phyloP scores from a whole-genome alignment of 495 filamentous ascomycete species.

The Lasiosphaeria miniovina region DNA sequence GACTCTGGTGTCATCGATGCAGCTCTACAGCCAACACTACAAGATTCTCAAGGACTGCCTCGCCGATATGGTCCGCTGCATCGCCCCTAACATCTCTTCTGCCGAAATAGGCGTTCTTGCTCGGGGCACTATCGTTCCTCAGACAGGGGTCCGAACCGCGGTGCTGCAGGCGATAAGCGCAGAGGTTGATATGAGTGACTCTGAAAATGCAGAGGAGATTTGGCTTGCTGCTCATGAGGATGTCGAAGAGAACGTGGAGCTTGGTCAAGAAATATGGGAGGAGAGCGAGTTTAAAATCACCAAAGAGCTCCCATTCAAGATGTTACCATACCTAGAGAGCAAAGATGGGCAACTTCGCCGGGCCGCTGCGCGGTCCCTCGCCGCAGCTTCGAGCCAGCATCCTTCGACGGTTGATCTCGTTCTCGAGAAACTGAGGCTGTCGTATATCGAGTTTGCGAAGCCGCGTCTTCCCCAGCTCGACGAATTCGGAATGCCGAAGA shows the following conservation, averaged over 20 bases:
- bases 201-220: slow-evolving; percentile 81
- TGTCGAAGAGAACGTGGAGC: slow-evolving; percentile 78
- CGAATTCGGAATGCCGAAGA: slow-evolving; percentile 88
- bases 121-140: slow-evolving; percentile 70
- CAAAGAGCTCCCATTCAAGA: slow-evolving; percentile 57
- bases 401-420: slow-evolving; percentile 45
- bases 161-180: slow-evolving; percentile 86
- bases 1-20: slow-evolving; percentile 75
- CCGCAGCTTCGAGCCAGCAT: slow-evolving; percentile 62
- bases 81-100: slow-evolving; percentile 69
- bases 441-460: slow-evolving; percentile 74
- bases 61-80: slow-evolving; percentile 72
- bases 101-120: slow-evolving; percentile 70
- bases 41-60: slow-evolving; percentile 91
- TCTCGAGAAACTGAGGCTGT: slow-evolving; percentile 59
- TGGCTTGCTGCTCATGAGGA: slow-evolving; percentile 93
- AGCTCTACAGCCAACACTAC: slow-evolving; percentile 86
- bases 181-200: slow-evolving; percentile 85
- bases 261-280: slow-evolving; percentile 88
- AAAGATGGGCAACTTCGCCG: slow-evolving; percentile 75
- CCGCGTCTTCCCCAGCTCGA: slow-evolving; percentile 79
- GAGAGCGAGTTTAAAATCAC: slow-evolving; percentile 77
- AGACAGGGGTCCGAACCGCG: slow-evolving; percentile 76
- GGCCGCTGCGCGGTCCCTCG: slow-evolving; percentile 79
- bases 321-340: slow-evolving; percentile 76